Evolutionary conservation across 441 rosid genomes (phyloP), one percentile per base, ranked within the genome.

Genomic region (Melastoma candidum): DNA sequence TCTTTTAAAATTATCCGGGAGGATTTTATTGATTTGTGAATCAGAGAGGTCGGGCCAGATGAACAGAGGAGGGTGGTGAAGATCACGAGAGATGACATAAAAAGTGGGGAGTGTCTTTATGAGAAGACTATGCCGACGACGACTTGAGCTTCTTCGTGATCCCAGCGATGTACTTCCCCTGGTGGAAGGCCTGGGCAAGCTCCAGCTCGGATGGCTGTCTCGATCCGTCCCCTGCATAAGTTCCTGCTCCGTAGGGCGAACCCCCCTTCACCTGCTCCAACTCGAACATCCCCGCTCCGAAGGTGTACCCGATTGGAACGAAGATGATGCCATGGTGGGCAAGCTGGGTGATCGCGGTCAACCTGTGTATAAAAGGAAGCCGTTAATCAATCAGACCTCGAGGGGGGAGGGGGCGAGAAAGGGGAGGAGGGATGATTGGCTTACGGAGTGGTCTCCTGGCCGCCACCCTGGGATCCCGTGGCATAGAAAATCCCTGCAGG

Each of bases 381-480:
- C 47, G 22, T 17, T 36, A 7, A 26, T 44, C 12, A 4, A 27
- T 1, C 8, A n/a, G 9, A 39, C 7, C 3, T n/a, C 10, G 54
- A 51, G 26, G 54, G 9, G n/a, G 22, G 22, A 17, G 22, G 22
- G 22, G 22, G 22, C 22, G 22, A 17, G 22, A 17, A 17, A 17
- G 22, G 22, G 22, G 22, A 48, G 36, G 41, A 11, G 47, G 48
- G 29, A 56, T 29, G 7, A 29, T 29, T 29, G 36, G 60, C 89
- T 78, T 69, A 92, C 98, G 98, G 75, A 2, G 98, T 92, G 43
- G 98, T 92, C 76, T 92, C 98, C 59, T 92, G 98, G 46, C 98
- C 98, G 46, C 98, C 98, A 29, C 98, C 98, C 70, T 92, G 95
- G 48, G 98, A 83, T n/a, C 92, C 98, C 11, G 95, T 92, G 86